Base-by-base conservation (phyloP, 352 stramenopile genomes). In the Pythium dissimile region DNA sequence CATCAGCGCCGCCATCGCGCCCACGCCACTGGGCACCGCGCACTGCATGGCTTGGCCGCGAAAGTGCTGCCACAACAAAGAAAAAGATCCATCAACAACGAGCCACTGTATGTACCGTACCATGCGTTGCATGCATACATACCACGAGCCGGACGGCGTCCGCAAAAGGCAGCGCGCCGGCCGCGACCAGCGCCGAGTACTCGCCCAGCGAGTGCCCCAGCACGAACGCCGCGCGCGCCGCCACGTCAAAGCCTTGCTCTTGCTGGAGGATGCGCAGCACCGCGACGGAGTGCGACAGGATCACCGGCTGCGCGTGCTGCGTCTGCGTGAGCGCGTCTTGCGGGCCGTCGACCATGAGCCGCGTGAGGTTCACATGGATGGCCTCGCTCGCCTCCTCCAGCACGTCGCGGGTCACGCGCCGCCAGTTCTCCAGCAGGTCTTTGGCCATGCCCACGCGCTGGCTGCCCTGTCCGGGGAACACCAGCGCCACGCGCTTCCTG, bases 171-270 rank as follows among this genome's bases (percentile, higher is more conserved):
- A 95, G 66, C 37, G 80, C 64, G 15, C 76, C 64, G 9, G 81
- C 74, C 2, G 86, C 81, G 48, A 92, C 84, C 24, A 95, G 68
- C 55, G 86, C 86, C 62, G 86, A 84, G 69, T 94, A 95, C 66
- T 95, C 84, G 43, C 86, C 86, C 11, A 95, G 67, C 57, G 86
- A 95, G 69, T 95, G 86, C 46, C 86, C 86, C 41, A 94, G 42
- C 26, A 75, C 79, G 21, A 79, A 78, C 9, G 69, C 34, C n/a
- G 74, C 65, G 13, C 42, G 26, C 20, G 67, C 15, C 15, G 21
- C 42, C 16, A 80, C 66, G 26, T 54, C 50, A 15, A 91, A 74
- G 48, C 71, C 75, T 0, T 45, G 46, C 58, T 94, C 84, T 12
- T 85, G 61, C 67, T 89, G 65, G 39, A 94, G 64, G 30, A 94